Conservation (phyloP, 31 red algal species). For the Asparagopsis taxiformis region DNA sequence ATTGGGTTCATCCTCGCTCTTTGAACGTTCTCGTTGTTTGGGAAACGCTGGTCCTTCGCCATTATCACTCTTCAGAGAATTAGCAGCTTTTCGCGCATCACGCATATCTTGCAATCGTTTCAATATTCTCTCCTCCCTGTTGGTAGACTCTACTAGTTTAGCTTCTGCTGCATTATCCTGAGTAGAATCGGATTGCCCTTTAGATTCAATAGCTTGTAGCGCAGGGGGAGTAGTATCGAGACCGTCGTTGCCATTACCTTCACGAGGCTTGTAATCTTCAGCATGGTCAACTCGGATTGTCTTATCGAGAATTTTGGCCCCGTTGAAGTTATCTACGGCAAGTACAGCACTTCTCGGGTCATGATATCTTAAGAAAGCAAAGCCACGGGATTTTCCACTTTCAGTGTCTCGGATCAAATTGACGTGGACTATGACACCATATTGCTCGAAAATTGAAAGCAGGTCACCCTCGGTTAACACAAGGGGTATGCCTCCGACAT, state of each 20-base stretch:
- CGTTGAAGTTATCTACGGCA: slow-evolving; percentile 90
- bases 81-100: background rate
- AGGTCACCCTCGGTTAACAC: slow-evolving; percentile 72
- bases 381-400: slow-evolving; percentile 61
- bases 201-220: background rate
- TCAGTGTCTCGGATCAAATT: slow-evolving; percentile 71
- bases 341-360: slow-evolving; percentile 79
- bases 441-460: slow-evolving; percentile 82
- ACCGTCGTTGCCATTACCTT: slow-evolving; percentile 20
- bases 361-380: slow-evolving; percentile 72
- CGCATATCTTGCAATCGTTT: background rate
- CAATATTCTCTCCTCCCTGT: background rate
- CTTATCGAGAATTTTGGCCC: slow-evolving; percentile 43
- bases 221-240: slow-evolving; percentile 15
- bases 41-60: too few relatives aligned
- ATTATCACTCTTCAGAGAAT: too few relatives aligned
- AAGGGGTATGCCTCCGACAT: slow-evolving; percentile 69
- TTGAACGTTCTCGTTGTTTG: background rate
- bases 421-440: slow-evolving; percentile 59
- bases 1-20: background rate
- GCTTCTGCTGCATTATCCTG: slow-evolving; percentile 1
- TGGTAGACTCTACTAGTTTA: background rate
- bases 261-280: slow-evolving; percentile 53
- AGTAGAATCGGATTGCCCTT: slow-evolving; percentile 3
- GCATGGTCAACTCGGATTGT: slow-evolving; percentile 81